These are phyloP conservation scores for Cryptosporidium andersoni DNA, from an alignment of 169 alveolate species.

Conservation along the genomic window DNA sequence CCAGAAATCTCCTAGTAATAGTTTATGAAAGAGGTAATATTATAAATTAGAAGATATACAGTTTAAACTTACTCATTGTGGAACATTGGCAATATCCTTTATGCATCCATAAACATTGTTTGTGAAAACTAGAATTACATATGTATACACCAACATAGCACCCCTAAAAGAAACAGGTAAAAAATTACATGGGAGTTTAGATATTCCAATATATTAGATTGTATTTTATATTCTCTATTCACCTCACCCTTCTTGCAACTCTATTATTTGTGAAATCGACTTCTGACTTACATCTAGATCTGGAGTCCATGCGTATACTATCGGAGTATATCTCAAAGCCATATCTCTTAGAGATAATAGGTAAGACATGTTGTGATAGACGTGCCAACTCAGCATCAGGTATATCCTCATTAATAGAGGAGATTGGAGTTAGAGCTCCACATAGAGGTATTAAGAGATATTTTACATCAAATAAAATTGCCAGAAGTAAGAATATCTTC, in stretches of 20 bases:
- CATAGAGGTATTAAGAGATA: neutral
- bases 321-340: conserved; percentile 51
- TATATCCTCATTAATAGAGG: conserved; percentile 37
- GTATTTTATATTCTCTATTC: neutral
- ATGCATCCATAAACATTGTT: conserved; percentile 66
- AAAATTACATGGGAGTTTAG: too few species aligned
- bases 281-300: conserved; percentile 42
- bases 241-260: conserved; percentile 19
- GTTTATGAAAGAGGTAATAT: too few species aligned
- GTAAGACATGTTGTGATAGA: conserved; percentile 26
- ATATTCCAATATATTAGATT: too few species aligned
- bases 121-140: conserved; percentile 49
- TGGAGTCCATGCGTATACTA: conserved; percentile 62
- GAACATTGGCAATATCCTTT: conserved; percentile 67
- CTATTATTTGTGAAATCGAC: conserved; percentile 25
- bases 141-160: conserved; percentile 62
- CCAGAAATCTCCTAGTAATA: conserved; percentile 19
- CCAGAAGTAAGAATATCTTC: conserved; percentile 3
- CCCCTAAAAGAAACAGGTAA: conserved; percentile 9
- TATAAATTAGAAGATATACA: neutral
- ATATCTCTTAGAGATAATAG: conserved; percentile 40
- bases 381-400: conserved; percentile 53
- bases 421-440: conserved; percentile 46
- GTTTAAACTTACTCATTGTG: conserved; percentile 33
- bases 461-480: neutral